Evolutionary conservation across 768 basidiomycete genomes (phyloP), one percentile per base, ranked within the genome.

Genomic region (Pisolithus orientalis): DNA sequence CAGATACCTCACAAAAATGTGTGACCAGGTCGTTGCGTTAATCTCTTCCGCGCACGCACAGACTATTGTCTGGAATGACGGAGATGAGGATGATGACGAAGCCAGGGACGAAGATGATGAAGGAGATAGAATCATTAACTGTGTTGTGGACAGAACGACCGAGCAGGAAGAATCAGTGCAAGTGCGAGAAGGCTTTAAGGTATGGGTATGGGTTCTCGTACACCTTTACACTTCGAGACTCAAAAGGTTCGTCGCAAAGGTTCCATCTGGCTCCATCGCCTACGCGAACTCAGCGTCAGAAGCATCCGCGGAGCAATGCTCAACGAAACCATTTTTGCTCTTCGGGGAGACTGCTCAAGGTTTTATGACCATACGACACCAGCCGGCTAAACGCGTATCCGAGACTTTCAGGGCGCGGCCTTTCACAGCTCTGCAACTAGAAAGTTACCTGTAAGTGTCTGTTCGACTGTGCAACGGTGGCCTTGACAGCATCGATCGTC

Each of bases 1-100:
- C 39, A 80, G 80, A 43, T 82, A 82, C 57, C 74, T 82, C 13
- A 78, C 72, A 6, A 79, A 80, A 60, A 70, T 80, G 16, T 62
- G 73, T 17, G 79, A 82, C 53, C 80, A 82, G 60, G 55, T 75
- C 3, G 53, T 74, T 2, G 73, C 72, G 13, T 60, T 80, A n/a
- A 62, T 81, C 16, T 77, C 79, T 6, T 59, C 70, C 0, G 69
- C 72, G 11, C 73, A 80, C 47, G 64, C 74, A 0, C 54, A 61
- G 16, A 57, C 70, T 1, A 63, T 80, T 47, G 62, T 78, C 3
- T 80, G 74, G 72, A 63, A 57, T 27, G 63, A 70, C 8, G 68
- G 73, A 7, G 47, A 57, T 8, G 32, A 39, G 2, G 62, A 64
- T 2, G 47, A 67, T 5, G 50, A 52, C 9, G 25, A 44, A 44